Evolutionary conservation across 2,329 filamentous ascomycete species (phyloP), one percentile per base, ranked within the genome.

Genomic region (Aspergillus uvarum): DNA sequence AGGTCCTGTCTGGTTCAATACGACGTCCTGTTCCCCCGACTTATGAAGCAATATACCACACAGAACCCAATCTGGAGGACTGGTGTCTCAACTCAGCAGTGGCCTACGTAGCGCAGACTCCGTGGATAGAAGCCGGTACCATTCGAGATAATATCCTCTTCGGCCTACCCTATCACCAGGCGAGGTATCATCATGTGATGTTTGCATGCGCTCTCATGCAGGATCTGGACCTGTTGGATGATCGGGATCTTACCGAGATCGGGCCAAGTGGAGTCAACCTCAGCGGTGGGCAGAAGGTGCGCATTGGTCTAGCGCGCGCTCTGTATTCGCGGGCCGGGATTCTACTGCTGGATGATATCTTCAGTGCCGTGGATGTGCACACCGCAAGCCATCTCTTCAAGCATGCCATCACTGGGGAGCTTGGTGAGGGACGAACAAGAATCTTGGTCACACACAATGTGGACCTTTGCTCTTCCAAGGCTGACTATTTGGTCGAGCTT

Each of bases 1-100:
- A 93, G 62, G 70, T 92, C 2, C 72, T 93, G 0, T 74, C 79
- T 0, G 90, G 90, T 1, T 79, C 76, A 4, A 78, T 94, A 53
- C 82, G 82, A 29, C 48, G 48, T 12, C 48, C 48, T 24, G 3
- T 50, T 12, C 48, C 48, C 6, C 48, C 48, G 14, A n/a, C 48
- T 7, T 50, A 12, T 50, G 22, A 50, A 22, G 22, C 24, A 26
- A 24, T 26, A 29, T n/a, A 14, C 48, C 26, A n/a, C 22, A 7
- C 22, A 19, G 14, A 26, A 6, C 24, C 14, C 4, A 50, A 29
- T 29, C 22, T 14, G 11, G 6, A 5, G 48, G n/a, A 50, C 26
- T 50, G 48, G 48, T 24, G 12, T 19, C 53, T 44, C 22, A 24
- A 10, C 12, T 47, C 38, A 12, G 22, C 44, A 8, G 21, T 49